Evolutionary conservation across 768 basidiomycete genomes (phyloP), one percentile per base, ranked within the genome.

Genomic region (Macrolepiota fuliginosa): DNA sequence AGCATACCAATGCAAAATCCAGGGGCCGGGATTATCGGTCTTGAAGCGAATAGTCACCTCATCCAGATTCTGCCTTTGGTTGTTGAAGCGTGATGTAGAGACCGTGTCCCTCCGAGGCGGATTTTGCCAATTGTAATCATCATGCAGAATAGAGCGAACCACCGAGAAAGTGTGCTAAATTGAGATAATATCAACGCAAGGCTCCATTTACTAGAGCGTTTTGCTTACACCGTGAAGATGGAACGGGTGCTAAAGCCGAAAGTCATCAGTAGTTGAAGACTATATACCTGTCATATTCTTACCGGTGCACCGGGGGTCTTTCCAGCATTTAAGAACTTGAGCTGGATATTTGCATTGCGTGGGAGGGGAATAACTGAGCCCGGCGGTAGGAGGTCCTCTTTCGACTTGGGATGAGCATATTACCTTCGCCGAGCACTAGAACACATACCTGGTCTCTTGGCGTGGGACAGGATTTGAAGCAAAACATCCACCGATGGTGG

Each of bases 1-100:
- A n/a, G 46, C 65, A 29, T 35, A 68, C 67, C 67, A 68, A 49
- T 66, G 67, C n/a, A 68, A 39, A 49, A 68, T 63, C 65, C 65
- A 68, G 25, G 67, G 67, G 6, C 67, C 67, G 22, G 65, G 56
- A 70, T 87, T 88, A 67, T 88, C 83, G 2, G 85, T 85, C 22
- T 73, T 67, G 74, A 85, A 87, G 12, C 85, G 79, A 49, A 87
- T 69, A 13, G 63, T 63, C 2, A 63, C 61, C 22, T 68, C 63
- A 40, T 68, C 67, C 4, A 56, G 42, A 17, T 49, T 49, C 42
- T 50, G 56, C 27, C 67, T 62, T 12, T 19, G 25, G 13, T 22
- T 19, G 24, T 25, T 1, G 47, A 49, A 49, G 10, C 19, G 25
- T 19, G 47, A 24, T 36, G 59, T 65, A 11, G 59, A 62, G 22